A percentile compares a stretch with the other conserved stretches of the same genome.
These are phyloP conservation scores for Cutaneotrichosporon spelunceum DNA, from an alignment of 1,284 basidiomycete species.

Conservation along the genomic window DNA sequence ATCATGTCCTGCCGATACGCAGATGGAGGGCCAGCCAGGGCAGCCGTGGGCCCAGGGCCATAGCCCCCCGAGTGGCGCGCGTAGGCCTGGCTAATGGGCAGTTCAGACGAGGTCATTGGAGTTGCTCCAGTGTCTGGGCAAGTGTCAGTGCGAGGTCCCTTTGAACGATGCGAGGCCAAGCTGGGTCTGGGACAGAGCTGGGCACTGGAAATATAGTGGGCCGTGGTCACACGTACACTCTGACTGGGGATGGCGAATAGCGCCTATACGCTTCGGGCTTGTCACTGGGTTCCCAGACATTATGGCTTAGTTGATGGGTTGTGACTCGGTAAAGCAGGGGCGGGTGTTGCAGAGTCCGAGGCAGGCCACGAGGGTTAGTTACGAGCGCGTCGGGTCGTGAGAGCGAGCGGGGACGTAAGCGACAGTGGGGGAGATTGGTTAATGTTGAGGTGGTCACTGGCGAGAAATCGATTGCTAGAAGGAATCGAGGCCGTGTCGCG, in stretches of 20 bases:
- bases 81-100: constrained; percentile 29
- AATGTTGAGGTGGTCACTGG: neutral
- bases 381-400: neutral
- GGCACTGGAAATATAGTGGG: neutral
- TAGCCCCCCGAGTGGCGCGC: constrained; percentile 46
- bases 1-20: constrained; percentile 3
- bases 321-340: neutral
- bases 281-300: constrained; percentile 37
- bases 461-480: neutral
- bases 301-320: neutral
- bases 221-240: constrained; percentile 36
- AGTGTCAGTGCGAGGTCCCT: constrained; percentile 12
- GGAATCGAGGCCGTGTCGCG: constrained; percentile 2
- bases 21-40: constrained; percentile 8
- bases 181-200: neutral
- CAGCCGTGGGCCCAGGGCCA: constrained; percentile 15
- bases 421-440: neutral
- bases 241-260: constrained; percentile 50
- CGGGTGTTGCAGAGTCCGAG: neutral
- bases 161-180: neutral
- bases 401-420: neutral
- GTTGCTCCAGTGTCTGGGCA: constrained; percentile 49
- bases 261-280: constrained; percentile 38
- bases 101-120: constrained; percentile 33
- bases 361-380: neutral